Evolutionary conservation across 192 early-diverging fungal genomes (phyloP).

Genomic region (Linnemannia zychae): DNA sequence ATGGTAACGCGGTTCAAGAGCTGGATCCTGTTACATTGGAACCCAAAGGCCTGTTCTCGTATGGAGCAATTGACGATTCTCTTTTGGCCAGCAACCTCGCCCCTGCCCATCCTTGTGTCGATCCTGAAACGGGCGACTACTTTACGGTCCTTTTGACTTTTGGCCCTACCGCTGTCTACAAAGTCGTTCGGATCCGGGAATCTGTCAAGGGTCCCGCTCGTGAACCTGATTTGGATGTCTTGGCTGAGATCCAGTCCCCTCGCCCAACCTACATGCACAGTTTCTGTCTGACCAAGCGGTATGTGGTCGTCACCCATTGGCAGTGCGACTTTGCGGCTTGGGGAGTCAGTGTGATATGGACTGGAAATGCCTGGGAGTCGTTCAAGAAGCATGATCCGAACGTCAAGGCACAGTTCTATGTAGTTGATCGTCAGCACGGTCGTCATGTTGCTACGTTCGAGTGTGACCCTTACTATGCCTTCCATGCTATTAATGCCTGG

Average conservation of each 20-base stretch:
- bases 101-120: constrained; percentile 58
- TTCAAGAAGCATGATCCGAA: constrained; percentile 48
- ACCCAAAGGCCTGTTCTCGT: constrained; percentile 43
- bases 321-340: constrained; percentile 58
- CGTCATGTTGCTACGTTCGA: constrained; percentile 65
- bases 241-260: constrained; percentile 52
- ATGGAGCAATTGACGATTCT: constrained; percentile 44
- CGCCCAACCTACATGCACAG: constrained; percentile 66
- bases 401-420: constrained; percentile 52
- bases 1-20: constrained; percentile 57
- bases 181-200: constrained; percentile 43
- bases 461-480: constrained; percentile 61
- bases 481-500: constrained; percentile 66
- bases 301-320: constrained; percentile 66
- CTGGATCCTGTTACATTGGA: constrained; percentile 61
- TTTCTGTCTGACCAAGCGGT: constrained; percentile 68
- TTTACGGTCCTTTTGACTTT: constrained; percentile 48
- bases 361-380: constrained; percentile 52
- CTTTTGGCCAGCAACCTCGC: constrained; percentile 42
- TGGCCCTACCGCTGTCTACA: constrained; percentile 56
- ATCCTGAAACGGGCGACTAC: constrained; percentile 52
- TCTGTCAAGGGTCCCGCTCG: constrained; percentile 22
- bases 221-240: constrained; percentile 49
- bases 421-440: constrained; percentile 55
- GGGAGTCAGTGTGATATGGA: constrained; percentile 63